Evolutionary conservation across 768 basidiomycete species (phyloP).

Genomic region (Podaxis pistillaris): DNA sequence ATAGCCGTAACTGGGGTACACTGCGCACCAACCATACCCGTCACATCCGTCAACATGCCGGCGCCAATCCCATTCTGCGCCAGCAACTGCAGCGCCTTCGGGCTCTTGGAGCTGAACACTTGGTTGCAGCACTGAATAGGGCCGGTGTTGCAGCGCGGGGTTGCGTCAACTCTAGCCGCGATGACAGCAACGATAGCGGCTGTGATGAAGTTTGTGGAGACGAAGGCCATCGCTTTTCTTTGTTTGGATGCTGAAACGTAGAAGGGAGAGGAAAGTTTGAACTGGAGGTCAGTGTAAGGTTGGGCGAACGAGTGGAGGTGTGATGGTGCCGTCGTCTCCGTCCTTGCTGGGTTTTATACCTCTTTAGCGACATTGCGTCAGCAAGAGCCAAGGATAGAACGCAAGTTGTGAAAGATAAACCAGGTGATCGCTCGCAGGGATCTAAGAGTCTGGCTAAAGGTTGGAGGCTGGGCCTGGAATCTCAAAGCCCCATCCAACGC

Average conservation of each 20-base stretch:
- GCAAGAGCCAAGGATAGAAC: background rate
- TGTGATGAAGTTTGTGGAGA: background rate
- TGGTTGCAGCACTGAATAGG: constrained; percentile 3
- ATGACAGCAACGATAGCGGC: background rate
- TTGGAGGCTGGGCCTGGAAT: background rate
- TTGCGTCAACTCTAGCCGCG: background rate
- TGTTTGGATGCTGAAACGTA: background rate
- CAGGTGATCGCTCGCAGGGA: background rate
- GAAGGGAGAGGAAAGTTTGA: background rate
- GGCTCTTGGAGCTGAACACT: background rate
- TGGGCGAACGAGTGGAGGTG: background rate
- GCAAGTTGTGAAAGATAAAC: background rate
- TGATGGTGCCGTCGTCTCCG: background rate
- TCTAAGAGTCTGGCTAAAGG: background rate
- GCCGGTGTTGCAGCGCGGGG: background rate
- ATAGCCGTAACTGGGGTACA: constrained; percentile 4
- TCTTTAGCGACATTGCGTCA: background rate
- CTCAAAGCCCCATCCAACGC: background rate
- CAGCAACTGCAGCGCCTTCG: background rate
- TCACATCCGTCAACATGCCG: background rate
- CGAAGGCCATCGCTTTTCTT: constrained; percentile 8
- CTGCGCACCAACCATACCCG: constrained; percentile 3
- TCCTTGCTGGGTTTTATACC: background rate
- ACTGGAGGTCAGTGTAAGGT: no score
- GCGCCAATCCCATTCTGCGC: background rate